Evolutionary conservation across 345 rosid species (phyloP), one percentile per base, ranked within the genome.

Genomic region (Raphanus raphanistrum): DNA sequence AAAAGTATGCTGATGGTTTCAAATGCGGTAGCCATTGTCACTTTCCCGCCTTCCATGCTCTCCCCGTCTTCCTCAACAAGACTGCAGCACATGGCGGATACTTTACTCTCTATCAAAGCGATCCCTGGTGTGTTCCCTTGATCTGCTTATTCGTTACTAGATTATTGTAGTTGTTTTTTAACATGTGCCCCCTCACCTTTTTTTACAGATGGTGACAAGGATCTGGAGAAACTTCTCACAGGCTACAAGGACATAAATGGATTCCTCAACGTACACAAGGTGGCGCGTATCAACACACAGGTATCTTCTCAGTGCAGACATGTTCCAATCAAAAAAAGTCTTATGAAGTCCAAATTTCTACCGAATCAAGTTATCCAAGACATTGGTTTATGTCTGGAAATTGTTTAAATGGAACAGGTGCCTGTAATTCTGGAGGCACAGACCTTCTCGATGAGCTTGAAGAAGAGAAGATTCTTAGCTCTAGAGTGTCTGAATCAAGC

Each of bases 211-310:
- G 96, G 89, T 75, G 98, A 92, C 82, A 92, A 88, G 76, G 94
- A 89, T 63, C 75, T 92, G 80, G 94, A 87, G 64, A 85, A 80
- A 79, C 96, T 95, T 38, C 89, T 92, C 11, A 88, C 96, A 6
- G 98, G 90, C 54, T 95, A 95, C 84, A 91, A 92, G 75, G 99
- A 92, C 85, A 92, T 95, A 87, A 85, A 88, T 80, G 98, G 99
- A 54, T 87, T 92, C 76, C 96, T 95, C 48, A 90, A 86, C 36
- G 61, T 95, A 66, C 99, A 95, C 84, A 95, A 85, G 82, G 87
- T 92, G 36, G 90, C 91, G 2, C 89, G 93, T 13, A 81, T 87
- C 75, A 92, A 90, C 81, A 85, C 97, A 2, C 99, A 95, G 94
- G 98, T 95, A 82, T 33, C n/a, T 28, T 73, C 68, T 35, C 25